Evolutionary conservation across 495 filamentous ascomycete species (phyloP).

Genomic region (Xylaria flabelliformis): DNA sequence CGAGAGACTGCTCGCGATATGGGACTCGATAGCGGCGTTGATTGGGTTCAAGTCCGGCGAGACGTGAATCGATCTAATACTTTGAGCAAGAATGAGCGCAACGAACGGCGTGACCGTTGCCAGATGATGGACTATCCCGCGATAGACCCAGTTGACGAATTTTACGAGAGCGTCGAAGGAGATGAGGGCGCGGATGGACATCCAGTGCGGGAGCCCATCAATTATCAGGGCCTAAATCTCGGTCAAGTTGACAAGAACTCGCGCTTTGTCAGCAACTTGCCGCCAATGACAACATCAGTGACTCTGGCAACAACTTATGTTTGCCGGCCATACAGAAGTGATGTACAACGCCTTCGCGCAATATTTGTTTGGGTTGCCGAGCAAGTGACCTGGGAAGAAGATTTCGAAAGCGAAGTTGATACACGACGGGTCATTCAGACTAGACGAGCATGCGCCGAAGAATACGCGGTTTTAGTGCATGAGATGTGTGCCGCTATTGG

Average conservation of each 20-base stretch:
- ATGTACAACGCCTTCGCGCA: constrained; percentile 88
- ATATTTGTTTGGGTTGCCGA: constrained; percentile 98
- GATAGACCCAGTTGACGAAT: constrained; percentile 84
- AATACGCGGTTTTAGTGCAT: constrained; percentile 84
- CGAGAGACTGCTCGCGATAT: constrained; percentile 68
- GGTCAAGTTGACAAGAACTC: constrained; percentile 93
- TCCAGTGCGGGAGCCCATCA: constrained; percentile 79
- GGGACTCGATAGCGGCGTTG: constrained; percentile 68
- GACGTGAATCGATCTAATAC: constrained; percentile 96
- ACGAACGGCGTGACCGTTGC: constrained; percentile 87
- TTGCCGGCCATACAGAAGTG: constrained; percentile 92
- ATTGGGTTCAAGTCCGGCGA: constrained; percentile 95
- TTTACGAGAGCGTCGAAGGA: constrained; percentile 84
- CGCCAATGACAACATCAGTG: constrained; percentile 83
- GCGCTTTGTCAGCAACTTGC: constrained; percentile 87
- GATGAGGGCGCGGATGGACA: constrained; percentile 88
- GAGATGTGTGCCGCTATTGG: constrained; percentile 96
- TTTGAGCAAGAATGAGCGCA: constrained; percentile 83
- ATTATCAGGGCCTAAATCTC: constrained; percentile 81
- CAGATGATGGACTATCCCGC: constrained; percentile 93
- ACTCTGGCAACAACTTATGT: constrained; percentile 90
- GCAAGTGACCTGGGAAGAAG: constrained; percentile 95
- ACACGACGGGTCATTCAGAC: constrained; percentile 81
- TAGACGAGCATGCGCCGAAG: constrained; percentile 85
- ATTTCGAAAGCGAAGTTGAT: constrained; percentile 80